phyloP scores from a whole-genome alignment of 1,284 basidiomycete species.

The Leccinum brunneo-olivaceum region DNA sequence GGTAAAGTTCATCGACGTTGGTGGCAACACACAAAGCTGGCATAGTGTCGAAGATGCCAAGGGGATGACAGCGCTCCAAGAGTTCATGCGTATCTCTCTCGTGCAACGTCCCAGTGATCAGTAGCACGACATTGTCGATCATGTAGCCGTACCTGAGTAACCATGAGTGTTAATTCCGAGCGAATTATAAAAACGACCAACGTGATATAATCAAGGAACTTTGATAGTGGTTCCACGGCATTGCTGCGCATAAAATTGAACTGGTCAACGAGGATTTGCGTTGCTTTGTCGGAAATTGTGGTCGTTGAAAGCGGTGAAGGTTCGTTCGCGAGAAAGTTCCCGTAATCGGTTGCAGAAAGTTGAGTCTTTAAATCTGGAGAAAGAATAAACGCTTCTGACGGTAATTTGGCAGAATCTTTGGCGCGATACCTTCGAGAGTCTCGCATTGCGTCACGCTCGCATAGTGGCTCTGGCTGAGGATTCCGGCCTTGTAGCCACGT shows the following conservation, averaged over 20 bases:
- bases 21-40: constrained; percentile 98
- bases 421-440: constrained; percentile 73
- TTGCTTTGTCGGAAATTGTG: constrained; percentile 93
- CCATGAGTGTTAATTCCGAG: constrained; percentile 6
- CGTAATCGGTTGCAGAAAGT: constrained; percentile 94
- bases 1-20: constrained; percentile 98
- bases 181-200: constrained; percentile 34
- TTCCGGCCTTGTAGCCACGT: constrained; percentile 90
- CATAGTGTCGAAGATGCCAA: constrained; percentile 98
- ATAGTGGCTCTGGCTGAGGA: constrained; percentile 87
- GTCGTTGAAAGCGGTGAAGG: constrained; percentile 92
- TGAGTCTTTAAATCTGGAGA: constrained; percentile 83
- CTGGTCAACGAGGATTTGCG: constrained; percentile 91
- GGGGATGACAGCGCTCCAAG: constrained; percentile 92
- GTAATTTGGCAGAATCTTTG: constrained; percentile 30
- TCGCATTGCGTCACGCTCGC: constrained; percentile 96
- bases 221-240: constrained; percentile 84
- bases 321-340: constrained; percentile 97
- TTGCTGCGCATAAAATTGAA: constrained; percentile 94
- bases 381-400: constrained; percentile 1
- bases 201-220: constrained; percentile 98
- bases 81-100: constrained; percentile 97
- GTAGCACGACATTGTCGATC: constrained; percentile 98
- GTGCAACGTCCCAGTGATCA: constrained; percentile 96
- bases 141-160: constrained; percentile 85